Evolutionary conservation across 768 basidiomycete genomes (phyloP), one percentile per base, ranked within the genome.

Genomic region (Naganishia antarctica): DNA sequence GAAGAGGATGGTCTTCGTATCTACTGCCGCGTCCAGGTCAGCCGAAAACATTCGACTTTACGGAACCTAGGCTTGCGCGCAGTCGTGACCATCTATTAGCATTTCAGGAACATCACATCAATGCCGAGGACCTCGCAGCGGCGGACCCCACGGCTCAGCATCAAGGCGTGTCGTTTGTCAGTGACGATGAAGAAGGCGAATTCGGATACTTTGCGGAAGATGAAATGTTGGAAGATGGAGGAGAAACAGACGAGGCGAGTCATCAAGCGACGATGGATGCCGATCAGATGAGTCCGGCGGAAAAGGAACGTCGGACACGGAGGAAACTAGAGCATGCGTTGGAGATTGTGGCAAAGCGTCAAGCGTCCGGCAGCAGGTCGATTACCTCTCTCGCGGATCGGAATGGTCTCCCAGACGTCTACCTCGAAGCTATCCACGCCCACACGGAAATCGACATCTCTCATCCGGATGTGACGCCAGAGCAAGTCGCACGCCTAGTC

Each of bases 141-240:
- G 34, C 21, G 21, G 53, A 23, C 26, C n/a, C 37, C 8, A 16
- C 43, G 9, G 8, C n/a, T 21, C 18, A 21, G 16, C 34, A 37
- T 15, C 9, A 21, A 26, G 53, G 53, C 3, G 34, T 57, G 2
- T 57, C 53, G 4, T 57, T 57, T 23, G 53, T 37, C 5, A 21
- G n/a, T 21, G 53, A 57, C 34, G 53, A 57, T 16, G 53, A 34
- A 40, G 53, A 34, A 23, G n/a, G 18, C 21, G 53, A 57, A 25
- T 57, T 57, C 25, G 53, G 53, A 40, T 57, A 40, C 37, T 57
- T 37, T 40, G 53, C 53, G 12, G 53, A 57, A 29, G 53, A 57
- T 13, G 53, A 57, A n/a, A 57, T 57, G 53, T n/a, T 57, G 26
- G 53, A 57, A 26, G 53, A 57, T 40, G 53, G 53, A n/a, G 53